A percentile compares a stretch with the other conserved stretches of the same genome.
These are phyloP conservation scores for Pyrenophora seminiperda DNA, from an alignment of 2,329 filamentous ascomycete species.

Conservation along the genomic window DNA sequence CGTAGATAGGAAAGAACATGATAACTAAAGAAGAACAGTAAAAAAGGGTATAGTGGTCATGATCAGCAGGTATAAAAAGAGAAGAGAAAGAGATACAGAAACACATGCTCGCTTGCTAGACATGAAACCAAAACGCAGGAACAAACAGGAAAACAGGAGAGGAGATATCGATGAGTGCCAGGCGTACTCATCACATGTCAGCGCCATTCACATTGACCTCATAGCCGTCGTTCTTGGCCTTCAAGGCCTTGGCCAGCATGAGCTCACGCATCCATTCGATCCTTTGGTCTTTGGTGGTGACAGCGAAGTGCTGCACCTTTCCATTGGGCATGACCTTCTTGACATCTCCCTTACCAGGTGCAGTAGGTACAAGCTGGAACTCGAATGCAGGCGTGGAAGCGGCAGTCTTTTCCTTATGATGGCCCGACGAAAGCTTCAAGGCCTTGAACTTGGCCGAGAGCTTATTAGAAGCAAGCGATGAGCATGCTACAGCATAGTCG, in stretches of 20 bases:
- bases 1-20: slow-evolving; percentile 14
- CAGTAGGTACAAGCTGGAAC: slow-evolving; percentile 82
- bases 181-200: slow-evolving; percentile 28
- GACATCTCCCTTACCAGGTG: slow-evolving; percentile 51
- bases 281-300: slow-evolving; percentile 66
- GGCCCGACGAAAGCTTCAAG: slow-evolving; percentile 61
- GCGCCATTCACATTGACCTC: slow-evolving; percentile 78
- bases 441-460: slow-evolving; percentile 86
- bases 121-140: slow-evolving; percentile 4
- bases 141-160: slow-evolving; percentile 1
- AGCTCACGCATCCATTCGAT: slow-evolving; percentile 98
- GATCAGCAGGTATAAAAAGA: slow-evolving; percentile 18
- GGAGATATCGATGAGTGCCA: neutral
- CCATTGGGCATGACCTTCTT: slow-evolving; percentile 51
- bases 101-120: slow-evolving; percentile 28
- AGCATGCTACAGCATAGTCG: slow-evolving; percentile 86
- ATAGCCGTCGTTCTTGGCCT: slow-evolving; percentile 81
- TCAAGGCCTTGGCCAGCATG: slow-evolving; percentile 86
- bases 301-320: slow-evolving; percentile 91
- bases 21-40: slow-evolving; percentile 6
- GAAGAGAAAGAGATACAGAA: slow-evolving; percentile 13
- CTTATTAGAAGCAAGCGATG: slow-evolving; percentile 77
- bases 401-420: slow-evolving; percentile 61
- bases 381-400: slow-evolving; percentile 68
- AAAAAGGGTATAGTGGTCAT: slow-evolving; percentile 41